Evolutionary conservation across 768 basidiomycete species (phyloP).

Genomic region (Erythrobasidium yunnanense): DNA sequence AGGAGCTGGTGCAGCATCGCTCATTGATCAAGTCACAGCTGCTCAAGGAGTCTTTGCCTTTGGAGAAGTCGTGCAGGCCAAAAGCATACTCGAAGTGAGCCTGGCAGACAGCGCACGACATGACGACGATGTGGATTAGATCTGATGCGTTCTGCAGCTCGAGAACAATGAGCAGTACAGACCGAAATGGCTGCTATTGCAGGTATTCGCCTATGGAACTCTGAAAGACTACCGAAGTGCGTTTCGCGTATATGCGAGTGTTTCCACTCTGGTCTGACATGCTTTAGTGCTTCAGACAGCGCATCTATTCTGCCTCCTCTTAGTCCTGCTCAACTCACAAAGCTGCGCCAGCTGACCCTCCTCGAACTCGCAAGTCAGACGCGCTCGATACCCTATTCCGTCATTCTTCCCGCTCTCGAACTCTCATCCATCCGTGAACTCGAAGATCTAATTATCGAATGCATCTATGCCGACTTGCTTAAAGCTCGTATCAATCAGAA

Average conservation of each 20-base stretch:
- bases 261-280: not conserved
- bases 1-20: constrained; percentile 82
- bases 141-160: constrained; percentile 49
- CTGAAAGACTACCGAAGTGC: constrained; percentile 70
- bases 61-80: constrained; percentile 68
- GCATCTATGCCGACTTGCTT: constrained; percentile 81
- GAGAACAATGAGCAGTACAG: constrained; percentile 54
- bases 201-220: constrained; percentile 83
- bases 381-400: constrained; percentile 42
- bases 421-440: constrained; percentile 73
- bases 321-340: constrained; percentile 61
- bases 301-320: constrained; percentile 58
- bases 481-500: constrained; percentile 89
- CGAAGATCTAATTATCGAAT: constrained; percentile 94
- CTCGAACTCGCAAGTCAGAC: constrained; percentile 67
- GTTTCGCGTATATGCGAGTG: constrained; percentile 34
- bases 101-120: not conserved
- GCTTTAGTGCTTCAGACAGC: constrained; percentile 48
- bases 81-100: constrained; percentile 72
- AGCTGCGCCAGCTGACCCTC: constrained; percentile 86
- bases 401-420: constrained; percentile 56
- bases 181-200: constrained; percentile 55
- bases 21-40: constrained; percentile 71
- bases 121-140: not conserved
- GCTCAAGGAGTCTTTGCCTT: constrained; percentile 89